Conservation (phyloP, 1,284 basidiomycete species). For the Puccinia hordei region DNA sequence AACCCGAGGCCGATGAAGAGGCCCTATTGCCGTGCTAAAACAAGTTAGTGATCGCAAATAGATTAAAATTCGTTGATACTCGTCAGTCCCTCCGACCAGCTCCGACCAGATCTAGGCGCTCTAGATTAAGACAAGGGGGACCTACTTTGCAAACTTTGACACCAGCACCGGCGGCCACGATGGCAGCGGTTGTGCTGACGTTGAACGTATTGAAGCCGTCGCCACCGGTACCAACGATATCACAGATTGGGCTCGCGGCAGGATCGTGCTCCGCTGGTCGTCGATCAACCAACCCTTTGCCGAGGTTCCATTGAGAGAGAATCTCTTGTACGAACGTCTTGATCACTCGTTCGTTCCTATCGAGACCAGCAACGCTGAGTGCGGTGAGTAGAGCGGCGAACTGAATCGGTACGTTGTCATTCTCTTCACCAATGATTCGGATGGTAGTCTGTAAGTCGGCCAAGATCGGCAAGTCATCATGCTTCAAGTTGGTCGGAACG, state of each 20-base stretch:
- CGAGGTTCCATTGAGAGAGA: slow-evolving; percentile 32
- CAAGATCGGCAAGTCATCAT: background rate
- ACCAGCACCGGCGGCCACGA: slow-evolving; percentile 92
- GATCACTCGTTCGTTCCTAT: slow-evolving; percentile 52
- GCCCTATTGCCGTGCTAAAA: slow-evolving; percentile 85
- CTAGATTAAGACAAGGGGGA: background rate
- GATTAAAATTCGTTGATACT: background rate
- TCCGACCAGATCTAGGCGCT: slow-evolving; percentile 53
- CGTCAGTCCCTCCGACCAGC: slow-evolving; percentile 53
- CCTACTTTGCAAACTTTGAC: slow-evolving; percentile 85
- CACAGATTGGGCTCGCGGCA: slow-evolving; percentile 57
- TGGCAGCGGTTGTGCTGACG: slow-evolving; percentile 89
- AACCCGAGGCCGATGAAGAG: slow-evolving; percentile 90
- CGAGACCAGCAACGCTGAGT: slow-evolving; percentile 54
- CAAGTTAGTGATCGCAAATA: background rate
- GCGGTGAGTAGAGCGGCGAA: slow-evolving; percentile 57
- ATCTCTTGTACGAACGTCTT: slow-evolving; percentile 27
- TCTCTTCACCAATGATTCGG: slow-evolving; percentile 9
- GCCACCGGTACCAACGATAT: slow-evolving; percentile 79
- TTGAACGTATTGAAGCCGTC: slow-evolving; percentile 98
- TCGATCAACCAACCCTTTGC: slow-evolving; percentile 12
- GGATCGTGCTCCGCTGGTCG: slow-evolving; percentile 46
- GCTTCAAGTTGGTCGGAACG: background rate
- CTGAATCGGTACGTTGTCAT: slow-evolving; percentile 51
- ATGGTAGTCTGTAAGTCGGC: slow-evolving; percentile 18